phyloP scores from a whole-genome alignment of 2,329 filamentous ascomycete species.

The Didymella glomerata region DNA sequence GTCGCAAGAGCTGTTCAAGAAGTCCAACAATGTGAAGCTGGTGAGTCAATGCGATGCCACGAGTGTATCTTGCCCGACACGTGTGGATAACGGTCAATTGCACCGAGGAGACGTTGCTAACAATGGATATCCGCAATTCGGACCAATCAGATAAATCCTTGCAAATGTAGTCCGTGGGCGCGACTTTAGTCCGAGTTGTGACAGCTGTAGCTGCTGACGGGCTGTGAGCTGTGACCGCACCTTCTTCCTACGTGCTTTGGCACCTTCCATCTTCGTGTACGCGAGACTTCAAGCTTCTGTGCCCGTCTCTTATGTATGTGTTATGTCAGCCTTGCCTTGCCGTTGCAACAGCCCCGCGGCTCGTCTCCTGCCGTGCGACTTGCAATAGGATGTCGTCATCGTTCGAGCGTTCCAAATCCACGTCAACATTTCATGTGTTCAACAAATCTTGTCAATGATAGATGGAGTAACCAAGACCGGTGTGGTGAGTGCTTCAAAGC shows the following conservation, averaged over 20 bases:
- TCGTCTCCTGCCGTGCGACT: not conserved
- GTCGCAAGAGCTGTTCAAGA: not conserved
- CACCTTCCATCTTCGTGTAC: not conserved
- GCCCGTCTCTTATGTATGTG: not conserved
- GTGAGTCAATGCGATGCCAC: not conserved
- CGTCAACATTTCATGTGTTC: not conserved
- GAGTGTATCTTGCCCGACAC: not conserved
- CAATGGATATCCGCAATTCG: not conserved
- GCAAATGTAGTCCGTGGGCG: not conserved
- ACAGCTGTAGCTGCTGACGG: constrained; percentile 1
- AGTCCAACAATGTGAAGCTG: not conserved
- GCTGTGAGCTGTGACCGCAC: not conserved
- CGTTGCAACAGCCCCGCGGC: not conserved
- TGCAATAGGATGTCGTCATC: not conserved
- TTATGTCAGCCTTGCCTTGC: not conserved
- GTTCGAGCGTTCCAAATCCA: not conserved
- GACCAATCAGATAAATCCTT: constrained; percentile 10
- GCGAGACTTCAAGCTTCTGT: not conserved
- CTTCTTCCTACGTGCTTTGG: not conserved
- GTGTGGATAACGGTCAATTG: not conserved
- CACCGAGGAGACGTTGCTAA: not conserved
- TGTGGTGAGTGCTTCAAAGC: not conserved
- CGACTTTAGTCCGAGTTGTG: constrained; percentile 3
- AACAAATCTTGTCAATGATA: no score
- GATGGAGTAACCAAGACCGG: not conserved